phyloP scores from a whole-genome alignment of 129 eudicot species.

The Apium graveolens region DNA sequence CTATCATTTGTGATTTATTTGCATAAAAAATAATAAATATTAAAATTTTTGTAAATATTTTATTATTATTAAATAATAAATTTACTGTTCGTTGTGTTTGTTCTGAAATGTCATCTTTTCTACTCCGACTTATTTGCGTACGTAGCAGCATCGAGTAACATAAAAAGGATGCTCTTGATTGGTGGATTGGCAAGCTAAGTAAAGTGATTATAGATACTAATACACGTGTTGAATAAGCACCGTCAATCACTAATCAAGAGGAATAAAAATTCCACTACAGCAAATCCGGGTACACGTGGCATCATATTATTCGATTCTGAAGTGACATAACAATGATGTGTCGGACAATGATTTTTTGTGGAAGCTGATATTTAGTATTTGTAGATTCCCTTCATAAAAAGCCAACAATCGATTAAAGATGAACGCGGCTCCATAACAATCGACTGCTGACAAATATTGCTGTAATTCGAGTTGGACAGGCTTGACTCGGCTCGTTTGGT shows the following conservation, averaged over 20 bases:
- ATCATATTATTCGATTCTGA: not conserved
- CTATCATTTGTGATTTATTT: too few species aligned
- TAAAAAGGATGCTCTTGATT: not conserved
- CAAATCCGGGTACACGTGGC: conserved; percentile 4
- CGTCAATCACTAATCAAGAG: not conserved
- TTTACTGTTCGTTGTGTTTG: too few species aligned
- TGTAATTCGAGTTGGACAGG: too few species aligned
- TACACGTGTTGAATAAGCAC: conserved; percentile 8
- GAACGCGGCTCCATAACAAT: too few species aligned
- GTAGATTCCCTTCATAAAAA: not conserved
- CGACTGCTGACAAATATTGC: too few species aligned
- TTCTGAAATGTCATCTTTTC: too few species aligned
- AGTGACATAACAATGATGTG: not conserved
- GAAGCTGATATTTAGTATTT: not conserved
- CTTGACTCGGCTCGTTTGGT: too few species aligned
- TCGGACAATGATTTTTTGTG: not conserved
- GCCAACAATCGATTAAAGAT: too few species aligned
- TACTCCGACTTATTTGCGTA: not conserved
- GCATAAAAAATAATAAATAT: too few species aligned
- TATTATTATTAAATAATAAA: too few species aligned
- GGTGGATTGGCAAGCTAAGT: not conserved
- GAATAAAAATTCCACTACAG: not conserved
- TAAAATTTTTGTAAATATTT: too few species aligned
- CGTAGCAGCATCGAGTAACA: not conserved
- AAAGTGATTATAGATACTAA: conserved; percentile 5